Conservation (phyloP, 768 basidiomycete species). For the Mycena crocata region DNA sequence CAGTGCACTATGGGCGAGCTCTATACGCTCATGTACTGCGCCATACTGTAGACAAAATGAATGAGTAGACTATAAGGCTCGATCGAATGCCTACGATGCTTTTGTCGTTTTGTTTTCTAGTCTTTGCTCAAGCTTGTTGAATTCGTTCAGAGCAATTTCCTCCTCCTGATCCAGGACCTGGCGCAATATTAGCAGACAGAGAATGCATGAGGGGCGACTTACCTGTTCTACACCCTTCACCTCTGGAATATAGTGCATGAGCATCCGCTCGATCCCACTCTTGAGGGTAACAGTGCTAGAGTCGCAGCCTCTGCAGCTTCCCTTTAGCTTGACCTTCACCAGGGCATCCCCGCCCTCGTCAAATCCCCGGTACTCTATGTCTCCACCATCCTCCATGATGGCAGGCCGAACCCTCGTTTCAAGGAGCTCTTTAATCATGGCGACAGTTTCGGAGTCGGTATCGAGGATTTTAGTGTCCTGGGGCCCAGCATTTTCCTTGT, state of each 20-base stretch:
- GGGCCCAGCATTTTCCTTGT: constrained; percentile 84
- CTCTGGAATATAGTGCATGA: constrained; percentile 99
- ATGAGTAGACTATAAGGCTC: constrained; percentile 10
- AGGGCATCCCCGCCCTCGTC: constrained; percentile 80
- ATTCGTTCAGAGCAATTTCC: constrained; percentile 86
- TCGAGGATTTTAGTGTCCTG: constrained; percentile 95
- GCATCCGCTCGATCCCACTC: constrained; percentile 97
- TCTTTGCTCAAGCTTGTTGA: constrained; percentile 85
- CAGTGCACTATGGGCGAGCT: neutral
- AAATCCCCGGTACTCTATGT: constrained; percentile 96
- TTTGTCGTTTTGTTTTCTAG: constrained; percentile 61
- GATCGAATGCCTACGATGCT: constrained; percentile 52
- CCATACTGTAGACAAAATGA: constrained; percentile 64
- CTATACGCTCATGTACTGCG: constrained; percentile 83
- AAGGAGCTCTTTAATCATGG: constrained; percentile 98
- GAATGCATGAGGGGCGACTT: constrained; percentile 31
- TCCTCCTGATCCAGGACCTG: constrained; percentile 95
- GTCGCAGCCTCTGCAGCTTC: constrained; percentile 95
- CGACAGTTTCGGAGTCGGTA: constrained; percentile 95
- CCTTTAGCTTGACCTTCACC: constrained; percentile 93
- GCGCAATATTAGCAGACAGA: constrained; percentile 10
- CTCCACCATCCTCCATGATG: constrained; percentile 99
- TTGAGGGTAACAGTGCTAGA: constrained; percentile 96
- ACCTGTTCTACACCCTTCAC: constrained; percentile 94
- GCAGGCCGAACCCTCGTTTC: constrained; percentile 96